Evolutionary conservation across 225 moss, liverwort and hornwort species (phyloP).

Genomic region (Pleurozium schreberi): DNA sequence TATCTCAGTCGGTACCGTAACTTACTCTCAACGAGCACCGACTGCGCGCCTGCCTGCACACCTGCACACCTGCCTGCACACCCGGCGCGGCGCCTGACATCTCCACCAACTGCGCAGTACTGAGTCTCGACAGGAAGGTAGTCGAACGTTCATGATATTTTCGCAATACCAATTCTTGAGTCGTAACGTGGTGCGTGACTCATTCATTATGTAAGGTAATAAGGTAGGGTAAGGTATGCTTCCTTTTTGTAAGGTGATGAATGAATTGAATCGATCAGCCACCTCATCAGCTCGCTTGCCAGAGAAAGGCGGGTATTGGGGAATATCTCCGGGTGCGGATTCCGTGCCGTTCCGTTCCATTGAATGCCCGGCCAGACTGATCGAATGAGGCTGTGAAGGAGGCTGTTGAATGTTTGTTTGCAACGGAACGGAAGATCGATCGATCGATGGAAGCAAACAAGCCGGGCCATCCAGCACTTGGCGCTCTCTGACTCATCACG

Average conservation of each 20-base stretch:
- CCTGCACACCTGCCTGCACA: not conserved
- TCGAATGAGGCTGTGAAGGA: no score
- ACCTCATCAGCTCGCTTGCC: no score
- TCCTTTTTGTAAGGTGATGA: not conserved
- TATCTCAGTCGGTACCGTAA: conserved; percentile 3
- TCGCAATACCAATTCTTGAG: no score
- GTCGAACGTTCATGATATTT: not conserved
- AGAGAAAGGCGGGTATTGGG: no score
- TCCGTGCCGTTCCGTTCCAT: no score
- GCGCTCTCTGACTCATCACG: not conserved
- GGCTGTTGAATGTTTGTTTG: no score
- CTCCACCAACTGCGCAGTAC: not conserved
- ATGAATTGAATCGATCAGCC: no score
- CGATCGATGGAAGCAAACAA: not conserved
- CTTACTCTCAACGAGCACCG: not conserved
- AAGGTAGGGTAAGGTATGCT: no score
- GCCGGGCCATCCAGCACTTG: not conserved
- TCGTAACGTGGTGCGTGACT: not conserved
- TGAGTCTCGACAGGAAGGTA: no score
- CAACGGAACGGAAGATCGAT: no score
- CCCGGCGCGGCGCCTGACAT: not conserved
- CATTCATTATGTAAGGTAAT: not conserved
- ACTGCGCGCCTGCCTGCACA: not conserved
- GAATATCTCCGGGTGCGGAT: no score
- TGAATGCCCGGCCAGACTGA: no score